phyloP scores from a whole-genome alignment of 129 eudicot genomes.

The Scalesia atractyloides region DNA sequence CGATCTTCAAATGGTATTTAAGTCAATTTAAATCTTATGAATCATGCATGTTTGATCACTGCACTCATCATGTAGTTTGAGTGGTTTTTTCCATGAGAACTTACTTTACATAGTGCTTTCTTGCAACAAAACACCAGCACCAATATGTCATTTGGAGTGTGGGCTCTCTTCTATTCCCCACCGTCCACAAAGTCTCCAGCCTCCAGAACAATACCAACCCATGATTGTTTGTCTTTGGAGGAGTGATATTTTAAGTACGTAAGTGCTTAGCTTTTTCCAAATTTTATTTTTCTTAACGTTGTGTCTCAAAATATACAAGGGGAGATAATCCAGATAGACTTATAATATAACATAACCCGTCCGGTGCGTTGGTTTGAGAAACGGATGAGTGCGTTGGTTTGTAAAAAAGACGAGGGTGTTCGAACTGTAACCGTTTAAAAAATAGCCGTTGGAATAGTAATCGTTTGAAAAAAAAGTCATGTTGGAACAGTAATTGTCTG shows the following conservation, averaged over 20 bases:
- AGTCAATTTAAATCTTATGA: not conserved
- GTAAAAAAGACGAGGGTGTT: no score
- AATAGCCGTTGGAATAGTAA: no score
- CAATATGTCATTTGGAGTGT: slow-evolving; percentile 28
- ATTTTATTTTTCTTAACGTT: not conserved
- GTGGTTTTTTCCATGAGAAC: slow-evolving; percentile 28
- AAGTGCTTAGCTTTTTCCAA: slow-evolving; percentile 8
- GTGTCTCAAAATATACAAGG: not conserved
- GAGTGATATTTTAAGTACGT: slow-evolving; percentile 8
- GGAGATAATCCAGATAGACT: no score
- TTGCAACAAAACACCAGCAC: slow-evolving; percentile 21
- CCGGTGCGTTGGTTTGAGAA: no score
- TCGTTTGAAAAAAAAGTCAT: no score
- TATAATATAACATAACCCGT: no score
- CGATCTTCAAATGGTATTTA: no score
- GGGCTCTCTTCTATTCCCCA: slow-evolving; percentile 36
- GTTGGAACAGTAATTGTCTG: no score
- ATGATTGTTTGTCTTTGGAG: slow-evolving; percentile 19
- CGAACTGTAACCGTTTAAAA: no score
- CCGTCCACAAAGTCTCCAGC: slow-evolving; percentile 31
- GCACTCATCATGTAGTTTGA: slow-evolving; percentile 17
- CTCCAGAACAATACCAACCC: slow-evolving; percentile 28
- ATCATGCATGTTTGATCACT: slow-evolving; percentile 10
- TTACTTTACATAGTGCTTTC: slow-evolving; percentile 32
- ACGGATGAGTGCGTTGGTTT: no score